Conservation (phyloP, 176 grass and related monocot species). For the Carex cristatella region DNA sequence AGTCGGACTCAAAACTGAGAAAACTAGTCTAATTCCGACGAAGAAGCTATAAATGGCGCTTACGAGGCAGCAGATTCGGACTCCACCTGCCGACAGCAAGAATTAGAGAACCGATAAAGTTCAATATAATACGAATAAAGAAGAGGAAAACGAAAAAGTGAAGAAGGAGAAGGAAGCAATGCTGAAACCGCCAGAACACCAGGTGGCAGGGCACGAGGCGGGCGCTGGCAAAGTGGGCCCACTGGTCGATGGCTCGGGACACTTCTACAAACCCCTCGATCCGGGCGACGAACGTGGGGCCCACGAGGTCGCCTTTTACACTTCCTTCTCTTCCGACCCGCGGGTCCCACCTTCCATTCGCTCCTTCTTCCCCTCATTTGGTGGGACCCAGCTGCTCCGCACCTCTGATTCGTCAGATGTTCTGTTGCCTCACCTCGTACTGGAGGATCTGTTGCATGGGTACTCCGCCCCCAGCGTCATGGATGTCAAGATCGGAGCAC, state of each 20-base stretch:
- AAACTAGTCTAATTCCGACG: not conserved
- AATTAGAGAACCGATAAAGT: not conserved
- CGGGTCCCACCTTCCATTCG: slow-evolving; percentile 33
- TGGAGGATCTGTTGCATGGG: slow-evolving; percentile 61
- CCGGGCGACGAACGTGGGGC: slow-evolving; percentile 43
- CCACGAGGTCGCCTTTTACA: slow-evolving; percentile 65
- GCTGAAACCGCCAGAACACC: slow-evolving; percentile 67
- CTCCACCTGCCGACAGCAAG: not conserved
- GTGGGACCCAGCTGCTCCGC: slow-evolving; percentile 51
- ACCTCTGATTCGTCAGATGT: slow-evolving; percentile 15
- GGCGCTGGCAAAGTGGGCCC: slow-evolving; percentile 33
- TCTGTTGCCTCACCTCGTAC: slow-evolving; percentile 47
- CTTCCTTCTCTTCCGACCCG: slow-evolving; percentile 39
- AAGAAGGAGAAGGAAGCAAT: not conserved
- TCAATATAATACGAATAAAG: not conserved
- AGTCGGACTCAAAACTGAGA: not conserved
- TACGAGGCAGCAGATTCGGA: not conserved
- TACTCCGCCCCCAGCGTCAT: slow-evolving; percentile 41
- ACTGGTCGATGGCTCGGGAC: slow-evolving; percentile 46
- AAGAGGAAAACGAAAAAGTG: not conserved
- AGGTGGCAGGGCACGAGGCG: slow-evolving; percentile 60
- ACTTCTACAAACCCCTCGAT: slow-evolving; percentile 75
- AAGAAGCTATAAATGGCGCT: not conserved
- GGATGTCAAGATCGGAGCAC: slow-evolving; percentile 87
- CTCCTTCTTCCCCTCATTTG: slow-evolving; percentile 56